phyloP scores from a whole-genome alignment of 2,329 filamentous ascomycete genomes.

The Pseudogymnoascus sp. region DNA sequence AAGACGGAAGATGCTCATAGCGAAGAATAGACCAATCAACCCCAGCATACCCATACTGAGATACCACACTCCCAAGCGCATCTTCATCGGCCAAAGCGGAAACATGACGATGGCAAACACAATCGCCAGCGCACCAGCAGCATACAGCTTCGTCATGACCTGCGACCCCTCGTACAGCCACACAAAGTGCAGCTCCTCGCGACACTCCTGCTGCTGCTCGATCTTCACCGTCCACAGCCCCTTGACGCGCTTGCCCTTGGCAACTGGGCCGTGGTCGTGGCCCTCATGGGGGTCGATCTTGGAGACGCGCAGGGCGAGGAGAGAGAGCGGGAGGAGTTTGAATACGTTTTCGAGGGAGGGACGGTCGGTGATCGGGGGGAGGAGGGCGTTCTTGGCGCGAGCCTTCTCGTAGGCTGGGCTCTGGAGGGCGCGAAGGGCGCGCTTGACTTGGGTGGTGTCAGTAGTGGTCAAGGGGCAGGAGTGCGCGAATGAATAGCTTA shows the following conservation, averaged over 20 bases:
- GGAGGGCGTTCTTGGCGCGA: slow-evolving; percentile 76
- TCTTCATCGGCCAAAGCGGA: slow-evolving; percentile 85
- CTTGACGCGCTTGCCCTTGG: slow-evolving; percentile 73
- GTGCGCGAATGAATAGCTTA: slow-evolving; percentile 31
- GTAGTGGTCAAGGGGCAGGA: slow-evolving; percentile 1
- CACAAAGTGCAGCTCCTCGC: slow-evolving; percentile 84
- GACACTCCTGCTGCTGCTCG: slow-evolving; percentile 87
- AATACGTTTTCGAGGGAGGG: slow-evolving; percentile 86
- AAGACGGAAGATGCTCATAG: slow-evolving; percentile 93
- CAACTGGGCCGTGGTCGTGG: slow-evolving; percentile 53
- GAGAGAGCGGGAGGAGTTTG: slow-evolving; percentile 87
- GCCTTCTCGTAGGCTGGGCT: slow-evolving; percentile 87
- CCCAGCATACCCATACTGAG: slow-evolving; percentile 88
- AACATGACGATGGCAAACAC: slow-evolving; percentile 91
- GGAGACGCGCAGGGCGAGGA: slow-evolving; percentile 81
- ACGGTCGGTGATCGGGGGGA: slow-evolving; percentile 81
- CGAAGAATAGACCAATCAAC: slow-evolving; percentile 86
- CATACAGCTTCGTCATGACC: slow-evolving; percentile 88
- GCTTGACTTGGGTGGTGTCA: slow-evolving; percentile 61
- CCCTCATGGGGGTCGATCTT: slow-evolving; percentile 73
- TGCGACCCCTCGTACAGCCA: slow-evolving; percentile 95
- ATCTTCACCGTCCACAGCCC: slow-evolving; percentile 94
- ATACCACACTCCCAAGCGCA: slow-evolving; percentile 95
- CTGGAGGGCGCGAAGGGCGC: slow-evolving; percentile 81
- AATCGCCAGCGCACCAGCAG: slow-evolving; percentile 66